Conservation (phyloP, 495 filamentous ascomycete genomes). For the Xylaria scruposa region DNA sequence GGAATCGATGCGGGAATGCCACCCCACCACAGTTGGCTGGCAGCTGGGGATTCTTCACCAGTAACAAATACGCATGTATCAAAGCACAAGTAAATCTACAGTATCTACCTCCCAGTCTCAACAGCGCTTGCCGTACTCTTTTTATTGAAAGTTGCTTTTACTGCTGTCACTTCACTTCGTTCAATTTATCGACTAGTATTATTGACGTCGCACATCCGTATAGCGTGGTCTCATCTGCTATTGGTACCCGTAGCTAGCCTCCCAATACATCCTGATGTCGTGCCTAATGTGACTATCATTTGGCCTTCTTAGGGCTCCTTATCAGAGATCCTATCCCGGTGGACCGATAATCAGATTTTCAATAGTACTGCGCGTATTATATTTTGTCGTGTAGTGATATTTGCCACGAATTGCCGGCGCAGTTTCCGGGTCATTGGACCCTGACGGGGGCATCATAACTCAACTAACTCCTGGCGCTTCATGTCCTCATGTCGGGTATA, state of each 20-base stretch:
- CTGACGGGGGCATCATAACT: neutral
- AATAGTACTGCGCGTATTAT: neutral
- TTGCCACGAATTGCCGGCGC: neutral
- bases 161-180: neutral
- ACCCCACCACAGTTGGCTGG: neutral
- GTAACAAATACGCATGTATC: neutral
- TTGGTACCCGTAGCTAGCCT: neutral
- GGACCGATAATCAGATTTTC: neutral
- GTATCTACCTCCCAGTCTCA: neutral
- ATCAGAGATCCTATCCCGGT: neutral
- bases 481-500: conserved; percentile 5
- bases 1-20: neutral
- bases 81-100: neutral
- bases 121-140: neutral
- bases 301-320: conserved; percentile 4
- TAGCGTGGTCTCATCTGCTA: neutral
- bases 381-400: neutral
- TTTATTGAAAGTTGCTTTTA: neutral
- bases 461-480: neutral
- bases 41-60: neutral
- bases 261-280: neutral
- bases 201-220: neutral
- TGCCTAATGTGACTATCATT: neutral
- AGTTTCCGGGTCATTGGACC: neutral
- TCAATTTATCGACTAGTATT: neutral